These are phyloP conservation scores for Epichloe scottii DNA, from an alignment of 2,329 filamentous ascomycete species.

Conservation along the genomic window DNA sequence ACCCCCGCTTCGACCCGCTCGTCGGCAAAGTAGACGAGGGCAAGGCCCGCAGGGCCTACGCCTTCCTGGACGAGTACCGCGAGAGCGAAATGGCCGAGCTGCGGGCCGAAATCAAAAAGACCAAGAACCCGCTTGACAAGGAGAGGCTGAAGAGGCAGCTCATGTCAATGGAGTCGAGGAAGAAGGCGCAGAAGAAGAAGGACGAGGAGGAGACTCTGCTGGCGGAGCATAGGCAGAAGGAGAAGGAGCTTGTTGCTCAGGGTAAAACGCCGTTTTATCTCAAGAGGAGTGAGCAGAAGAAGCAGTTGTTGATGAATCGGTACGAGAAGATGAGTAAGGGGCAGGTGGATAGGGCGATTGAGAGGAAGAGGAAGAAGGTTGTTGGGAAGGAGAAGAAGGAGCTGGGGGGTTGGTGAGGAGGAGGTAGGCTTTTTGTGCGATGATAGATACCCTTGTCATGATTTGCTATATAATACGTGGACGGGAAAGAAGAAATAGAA, in stretches of 20 bases:
- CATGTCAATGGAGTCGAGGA: conserved; percentile 64
- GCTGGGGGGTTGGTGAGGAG: conserved; percentile 32
- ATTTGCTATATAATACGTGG: no score
- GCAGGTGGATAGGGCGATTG: conserved; percentile 73
- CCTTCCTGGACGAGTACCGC: conserved; percentile 79
- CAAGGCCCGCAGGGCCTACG: conserved; percentile 60
- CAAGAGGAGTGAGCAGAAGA: conserved; percentile 87
- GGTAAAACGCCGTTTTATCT: conserved; percentile 90
- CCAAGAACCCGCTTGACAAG: conserved; percentile 52
- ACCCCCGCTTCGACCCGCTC: conserved; percentile 74
- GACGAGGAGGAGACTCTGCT: conserved; percentile 59
- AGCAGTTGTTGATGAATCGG: conserved; percentile 64
- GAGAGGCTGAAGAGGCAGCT: conserved; percentile 62
- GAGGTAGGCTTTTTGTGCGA: background rate
- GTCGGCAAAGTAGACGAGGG: conserved; percentile 39
- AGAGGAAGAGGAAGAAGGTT: conserved; percentile 81
- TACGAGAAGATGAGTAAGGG: conserved; percentile 75
- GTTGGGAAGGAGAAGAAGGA: conserved; percentile 73
- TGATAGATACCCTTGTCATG: no score
- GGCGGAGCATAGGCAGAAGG: conserved; percentile 63
- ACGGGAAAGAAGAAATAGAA: no score
- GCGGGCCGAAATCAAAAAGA: conserved; percentile 49
- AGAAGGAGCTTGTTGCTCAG: conserved; percentile 73
- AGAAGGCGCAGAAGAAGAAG: conserved; percentile 57
- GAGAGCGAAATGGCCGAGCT: conserved; percentile 71